phyloP scores from a whole-genome alignment of 495 filamentous ascomycete genomes.

The Elasticomyces elasticus region DNA sequence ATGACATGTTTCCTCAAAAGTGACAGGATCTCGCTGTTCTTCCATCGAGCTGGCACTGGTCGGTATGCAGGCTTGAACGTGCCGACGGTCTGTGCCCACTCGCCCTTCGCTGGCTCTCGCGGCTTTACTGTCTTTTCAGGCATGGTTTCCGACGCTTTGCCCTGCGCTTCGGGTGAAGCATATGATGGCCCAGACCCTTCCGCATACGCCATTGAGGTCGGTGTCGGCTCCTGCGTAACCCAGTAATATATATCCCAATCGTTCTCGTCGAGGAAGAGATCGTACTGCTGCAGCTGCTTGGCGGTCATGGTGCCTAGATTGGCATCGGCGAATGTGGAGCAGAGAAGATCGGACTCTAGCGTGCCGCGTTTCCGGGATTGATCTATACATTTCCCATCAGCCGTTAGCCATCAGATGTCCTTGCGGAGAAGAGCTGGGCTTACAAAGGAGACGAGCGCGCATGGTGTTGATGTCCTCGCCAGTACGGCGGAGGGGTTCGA shows the following conservation, averaged over 20 bases:
- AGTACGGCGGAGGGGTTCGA: slow-evolving; percentile 72
- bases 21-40: slow-evolving; percentile 62
- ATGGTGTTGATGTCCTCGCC: slow-evolving; percentile 77
- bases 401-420: slow-evolving; percentile 6
- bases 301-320: slow-evolving; percentile 63
- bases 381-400: slow-evolving; percentile 42
- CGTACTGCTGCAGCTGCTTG: slow-evolving; percentile 71
- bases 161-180: slow-evolving; percentile 30
- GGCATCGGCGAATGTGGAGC: slow-evolving; percentile 85
- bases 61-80: slow-evolving; percentile 90
- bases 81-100: slow-evolving; percentile 95
- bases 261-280: slow-evolving; percentile 93
- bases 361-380: slow-evolving; percentile 95
- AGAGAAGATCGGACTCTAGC: slow-evolving; percentile 87
- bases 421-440: slow-evolving; percentile 32
- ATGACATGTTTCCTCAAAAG: slow-evolving; percentile 73
- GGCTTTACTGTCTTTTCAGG: slow-evolving; percentile 18
- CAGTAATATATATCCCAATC: slow-evolving; percentile 99
- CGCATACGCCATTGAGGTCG: slow-evolving; percentile 34
- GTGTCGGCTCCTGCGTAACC: slow-evolving; percentile 79
- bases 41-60: slow-evolving; percentile 79
- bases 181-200: slow-evolving; percentile 29
- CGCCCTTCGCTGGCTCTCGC: slow-evolving; percentile 43
- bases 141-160: slow-evolving; percentile 23
- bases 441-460: slow-evolving; percentile 82